Evolutionary conservation across 2,329 filamentous ascomycete species (phyloP), one percentile per base, ranked within the genome.

Genomic region (Tolypocladium ophioglossoides): DNA sequence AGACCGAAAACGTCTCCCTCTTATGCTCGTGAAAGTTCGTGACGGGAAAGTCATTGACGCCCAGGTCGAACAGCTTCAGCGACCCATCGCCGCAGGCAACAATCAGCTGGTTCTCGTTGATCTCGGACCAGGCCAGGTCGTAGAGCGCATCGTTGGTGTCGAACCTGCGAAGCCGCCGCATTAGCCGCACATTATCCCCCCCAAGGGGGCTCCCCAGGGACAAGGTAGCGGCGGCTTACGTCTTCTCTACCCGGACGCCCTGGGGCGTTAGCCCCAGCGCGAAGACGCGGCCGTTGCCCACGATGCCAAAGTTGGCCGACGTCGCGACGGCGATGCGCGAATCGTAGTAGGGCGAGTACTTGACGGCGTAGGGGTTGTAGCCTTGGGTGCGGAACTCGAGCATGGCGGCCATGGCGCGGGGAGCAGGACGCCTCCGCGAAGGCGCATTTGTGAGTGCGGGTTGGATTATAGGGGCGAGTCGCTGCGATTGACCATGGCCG

Each of bases 281-380:
- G 66, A 89, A 97, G 1, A 97, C 74, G 46, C 91, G 84, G 12
- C 94, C 94, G 75, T 99, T 99, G 50, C 94, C 94, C 38, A 99
- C 92, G 40, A 99, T 87, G 40, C 94, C 94, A 73, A 94, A 99
- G 76, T 99, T 97, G 59, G 92, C 84, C n/a, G 91, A 87, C 1
- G 88, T 81, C 34, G 89, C 89, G 63, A 96, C 91, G 55, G 92
- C 92, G 59, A 99, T 84, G 59, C 91, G 85, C 61, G 89, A 94
- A 75, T 97, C 94, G 75, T 95, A 95, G 76, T 96, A 99, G 8
- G 94, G 94, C 54, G 92, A 97, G 78, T 97, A 99, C 74, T 96
- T 96, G 72, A 96, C 91, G 62, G 89, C 89, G 74, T 95, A 96
- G 64, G 91, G 91, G 71, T 97, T 96, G 79, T 84, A 97, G 65